Evolutionary conservation across 257 asterid species (phyloP), one percentile per base, ranked within the genome.

Genomic region (Leonotis leonurus): DNA sequence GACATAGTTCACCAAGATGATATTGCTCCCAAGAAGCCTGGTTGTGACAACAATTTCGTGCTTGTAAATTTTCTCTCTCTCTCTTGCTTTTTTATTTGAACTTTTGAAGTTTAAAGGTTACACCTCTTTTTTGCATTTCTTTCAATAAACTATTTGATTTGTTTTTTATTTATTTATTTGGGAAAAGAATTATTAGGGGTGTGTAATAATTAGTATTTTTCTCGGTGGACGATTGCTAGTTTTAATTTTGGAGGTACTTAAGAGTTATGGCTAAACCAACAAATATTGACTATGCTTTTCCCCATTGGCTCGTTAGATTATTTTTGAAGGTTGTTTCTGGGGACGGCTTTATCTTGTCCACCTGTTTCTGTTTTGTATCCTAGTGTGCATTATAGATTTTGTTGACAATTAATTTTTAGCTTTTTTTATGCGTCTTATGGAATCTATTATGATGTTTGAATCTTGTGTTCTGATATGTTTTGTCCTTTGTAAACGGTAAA

Each of bases 1-100:
- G 97, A 90, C 53, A 90, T 87, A 32, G 95, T 90, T 65, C 97
- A 87, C 75, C 88, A 77, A 51, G 97, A 87, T 77, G 87, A 87
- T 77, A 30, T 68, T 17, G 88, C 97, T 66, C 97, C 97, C 1
- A 81, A 70, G 63, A 77, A 81, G 53, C 93, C 95, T 51, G 96
- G 96, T 12, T 90, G 97, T 65, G 83, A 77, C 10, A 90, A 90
- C 70, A 77, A 87, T 70, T 90, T 87, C 71, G 97, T 90, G 41
- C 72, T 90, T 85, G 97, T 90, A 78, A 70, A 17, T 60, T 0
- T 27, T 48, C 43, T 56, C n/a, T n/a, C n/a, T n/a, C n/a, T n/a
- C n/a, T 16, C 26, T 12, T 8, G 29, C 60, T 54, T 62, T n/a
- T n/a, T n/a, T n/a, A n/a, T n/a, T n/a, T n/a, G n/a, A n/a, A n/a